Base-by-base conservation (phyloP, 441 rosid genomes). In the Adansonia grandidieri region DNA sequence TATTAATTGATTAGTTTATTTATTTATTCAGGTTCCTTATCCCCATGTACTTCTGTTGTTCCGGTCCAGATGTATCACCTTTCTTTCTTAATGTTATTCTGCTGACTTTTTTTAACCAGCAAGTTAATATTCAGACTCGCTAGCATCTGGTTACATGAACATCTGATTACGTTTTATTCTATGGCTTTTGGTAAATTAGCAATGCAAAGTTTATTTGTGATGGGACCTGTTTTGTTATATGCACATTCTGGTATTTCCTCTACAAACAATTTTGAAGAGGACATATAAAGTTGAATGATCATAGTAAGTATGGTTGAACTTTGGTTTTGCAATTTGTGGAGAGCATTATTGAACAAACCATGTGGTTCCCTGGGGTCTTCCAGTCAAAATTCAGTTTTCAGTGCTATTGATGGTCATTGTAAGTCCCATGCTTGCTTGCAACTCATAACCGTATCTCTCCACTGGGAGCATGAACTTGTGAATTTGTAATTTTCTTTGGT, bases 51-150 rank as follows among this genome's bases (percentile, higher is more conserved):
- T 44, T 44, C 28, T 42, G 11, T 45, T 20, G 37, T 20, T 24
- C 17, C 6, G 40, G n/a, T 20, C n/a, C 17, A 19, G 32, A 56
- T 20, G 40, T 68, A 48, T 22, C 7, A 22, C 58, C 42, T 22
- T 47, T 69, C 19, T 69, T 69, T 69, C 42, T 22, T 48, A 57
- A 69, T 69, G 73, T 22, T 40, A 6, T 69, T 69, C 58, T 69
- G 17, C 37, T 2, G 0, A 13, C 6, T 2, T 48, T 50, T 69
- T 10, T 24, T 6, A 48, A 69, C 57, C 56, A 22, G 58, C 32
- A 48, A 22, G 10, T 69, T 9, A 65, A 40, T 40, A 15, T 65
- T 65, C 20, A n/a, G 70, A 40, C 58, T 48, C 1, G 10, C n/a
- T 6, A 11, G 28, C 54, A 10, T 20, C 57, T 13, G 9, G 6